Evolutionary conservation across 805 yeast species (phyloP), one percentile per base, ranked within the genome.

Genomic region (Torulaspora microellipsoides): DNA sequence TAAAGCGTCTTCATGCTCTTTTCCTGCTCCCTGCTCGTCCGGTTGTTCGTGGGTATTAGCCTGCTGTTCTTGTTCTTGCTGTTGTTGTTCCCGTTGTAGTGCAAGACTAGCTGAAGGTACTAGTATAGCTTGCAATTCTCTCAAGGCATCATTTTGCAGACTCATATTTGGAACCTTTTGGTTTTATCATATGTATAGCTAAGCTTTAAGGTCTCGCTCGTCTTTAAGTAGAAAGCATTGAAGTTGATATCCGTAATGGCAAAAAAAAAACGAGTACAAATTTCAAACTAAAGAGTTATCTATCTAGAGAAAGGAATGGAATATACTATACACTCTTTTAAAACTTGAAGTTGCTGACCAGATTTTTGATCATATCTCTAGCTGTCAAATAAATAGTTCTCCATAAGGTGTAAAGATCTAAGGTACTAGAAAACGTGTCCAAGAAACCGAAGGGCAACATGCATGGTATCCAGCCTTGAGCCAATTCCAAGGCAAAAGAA

Each of bases 391-490:
- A 77, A 31, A 74, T 78, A 7, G 98, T 93, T 60, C 77, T 76
- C 47, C 63, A 67, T 47, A 91, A 72, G 20, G 95, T 80, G 54
- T 71, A 65, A 47, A 81, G 63, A 64, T 93, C 99, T 55, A 90
- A 65, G 12, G 98, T 93, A 33, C 95, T 83, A 41, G 83, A 75
- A 46, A 84, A 58, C 4, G 84, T 78, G 61, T 88, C 95, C 38
- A 86, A 69, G 67, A 91, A 80, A 0, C 99, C 99, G 64, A 93
- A 93, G 15, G 98, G 98, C 48, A 93, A 74, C 99, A 93, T 93
- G 34, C 91, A 83, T 29, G 99, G 98, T 53, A 93, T 87, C 95
- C 96, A 93, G 47, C 99, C 99, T 70, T 91, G 98, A 7, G 99
- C 99, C 58, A 91, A 75, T 65, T 93, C 99, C 52, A 93, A 70